Base-by-base conservation (phyloP, 805 yeast species). In the Hanseniaspora pseudoguilliermondii region DNA sequence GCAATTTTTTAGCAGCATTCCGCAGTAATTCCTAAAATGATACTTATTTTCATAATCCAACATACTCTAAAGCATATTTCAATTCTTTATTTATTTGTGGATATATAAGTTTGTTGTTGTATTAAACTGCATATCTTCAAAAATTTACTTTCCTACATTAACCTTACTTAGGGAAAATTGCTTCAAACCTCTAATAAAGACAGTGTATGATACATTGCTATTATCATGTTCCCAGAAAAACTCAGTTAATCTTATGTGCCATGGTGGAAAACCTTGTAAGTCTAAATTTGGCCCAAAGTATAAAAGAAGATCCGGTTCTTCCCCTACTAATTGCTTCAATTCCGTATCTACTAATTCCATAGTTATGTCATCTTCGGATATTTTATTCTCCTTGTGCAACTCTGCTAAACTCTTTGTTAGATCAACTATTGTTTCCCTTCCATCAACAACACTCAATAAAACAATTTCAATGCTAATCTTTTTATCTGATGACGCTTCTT, bases 261-360 rank as follows among this genome's bases (percentile, higher is more conserved):
- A 93, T 32, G 98, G 98, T 21, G 97, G 97, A 68, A 83, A 93
- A 18, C 95, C 97, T 69, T 89, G 95, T 50, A 93, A 75, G 66
- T 89, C 95, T 60, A 93, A 73, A 13, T 76, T 74, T n/a, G 97
- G 95, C 21, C 88, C 88, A 67, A 91, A 93, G 54, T 86, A 71
- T 34, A 93, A 73, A 49, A 93, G 73, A 60, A 93, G 75, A 66
- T 93, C 98, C 0, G 98, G 97, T 66, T 93, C 98, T n/a, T 75
- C 76, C 1, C 96, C 93, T 16, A 89, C 93, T 54, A 88, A 73
- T 62, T 81, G 86, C 40, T 74, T 73, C 59, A 84, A 73, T 64
- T 85, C 89, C 58, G 79, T 79, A 67, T 90, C 91, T 40, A 93
- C 79, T 58, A 85, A 74, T 43, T 81, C 82, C 59, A 87, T 79